Conservation (phyloP, 2,329 filamentous ascomycete genomes). For the Neopestalotiopsis rosae region DNA sequence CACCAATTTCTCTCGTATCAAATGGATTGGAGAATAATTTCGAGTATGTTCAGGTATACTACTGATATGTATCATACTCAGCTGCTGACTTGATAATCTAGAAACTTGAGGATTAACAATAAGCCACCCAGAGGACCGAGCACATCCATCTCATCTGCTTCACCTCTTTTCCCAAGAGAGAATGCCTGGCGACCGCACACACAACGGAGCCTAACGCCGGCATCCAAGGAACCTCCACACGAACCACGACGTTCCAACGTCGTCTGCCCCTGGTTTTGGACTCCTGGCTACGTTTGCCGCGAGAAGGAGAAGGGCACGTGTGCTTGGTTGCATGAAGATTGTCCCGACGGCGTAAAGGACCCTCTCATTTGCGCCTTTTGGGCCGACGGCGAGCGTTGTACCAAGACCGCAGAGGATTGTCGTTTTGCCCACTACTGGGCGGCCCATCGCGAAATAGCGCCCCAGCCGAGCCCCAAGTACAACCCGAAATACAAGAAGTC, state of each 20-base stretch:
- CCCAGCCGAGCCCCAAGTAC: constrained; percentile 8
- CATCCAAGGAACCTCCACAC: background rate
- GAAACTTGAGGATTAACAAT: background rate
- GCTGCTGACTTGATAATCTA: background rate
- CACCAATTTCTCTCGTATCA: background rate
- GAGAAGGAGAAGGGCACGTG: constrained; percentile 23
- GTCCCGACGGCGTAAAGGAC: constrained; percentile 22
- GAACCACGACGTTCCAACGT: constrained; percentile 15
- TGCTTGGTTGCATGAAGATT: constrained; percentile 23
- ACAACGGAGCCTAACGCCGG: background rate
- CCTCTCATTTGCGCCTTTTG: constrained; percentile 32
- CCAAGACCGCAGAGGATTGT: constrained; percentile 22
- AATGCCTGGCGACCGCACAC: background rate
- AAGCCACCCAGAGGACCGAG: background rate
- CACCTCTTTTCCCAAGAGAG: background rate
- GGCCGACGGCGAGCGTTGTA: constrained; percentile 25
- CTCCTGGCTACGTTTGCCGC: constrained; percentile 23
- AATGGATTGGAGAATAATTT: constrained; percentile 4
- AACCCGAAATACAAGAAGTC: constrained; percentile 1
- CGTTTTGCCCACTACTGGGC: constrained; percentile 27
- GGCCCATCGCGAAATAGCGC: constrained; percentile 10
- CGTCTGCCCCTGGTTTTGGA: constrained; percentile 30
- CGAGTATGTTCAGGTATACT: background rate
- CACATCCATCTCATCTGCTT: background rate
- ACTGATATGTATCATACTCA: background rate